Evolutionary conservation across 2,329 filamentous ascomycete species (phyloP).

Genomic region (Huntiella moniliformis): DNA sequence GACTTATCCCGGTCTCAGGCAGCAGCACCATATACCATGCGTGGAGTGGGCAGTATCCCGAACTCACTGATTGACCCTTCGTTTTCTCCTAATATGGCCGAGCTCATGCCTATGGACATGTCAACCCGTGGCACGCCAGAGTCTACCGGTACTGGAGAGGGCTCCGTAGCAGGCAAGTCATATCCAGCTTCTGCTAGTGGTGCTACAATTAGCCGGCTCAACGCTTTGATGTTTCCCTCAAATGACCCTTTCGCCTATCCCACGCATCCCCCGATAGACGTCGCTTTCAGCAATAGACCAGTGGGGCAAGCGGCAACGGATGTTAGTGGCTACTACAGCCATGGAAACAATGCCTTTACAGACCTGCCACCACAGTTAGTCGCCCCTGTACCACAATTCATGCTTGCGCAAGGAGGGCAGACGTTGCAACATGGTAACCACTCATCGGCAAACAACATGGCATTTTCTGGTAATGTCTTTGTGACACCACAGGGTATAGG

Average conservation of each 20-base stretch:
- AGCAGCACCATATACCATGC: slow-evolving; percentile 18
- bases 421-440: neutral
- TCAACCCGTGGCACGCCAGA: slow-evolving; percentile 25
- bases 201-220: slow-evolving; percentile 22
- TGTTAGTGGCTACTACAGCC: slow-evolving; percentile 18
- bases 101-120: slow-evolving; percentile 28
- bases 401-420: slow-evolving; percentile 29
- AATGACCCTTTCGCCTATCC: slow-evolving; percentile 64
- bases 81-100: slow-evolving; percentile 20
- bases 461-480: slow-evolving; percentile 4
- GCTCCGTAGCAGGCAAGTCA: slow-evolving; percentile 1
- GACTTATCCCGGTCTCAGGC: slow-evolving; percentile 13
- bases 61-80: neutral
- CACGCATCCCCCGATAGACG: slow-evolving; percentile 51
- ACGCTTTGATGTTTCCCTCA: slow-evolving; percentile 64
- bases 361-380: slow-evolving; percentile 58
- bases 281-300: slow-evolving; percentile 16
- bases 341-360: slow-evolving; percentile 23
- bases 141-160: slow-evolving; percentile 23
- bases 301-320: slow-evolving; percentile 20
- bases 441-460: neutral
- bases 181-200: slow-evolving; percentile 7
- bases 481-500: slow-evolving; percentile 1
- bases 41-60: neutral
- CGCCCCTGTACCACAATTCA: slow-evolving; percentile 46